phyloP scores from a whole-genome alignment of 352 stramenopile species.

The Phytophthora colocasiae region DNA sequence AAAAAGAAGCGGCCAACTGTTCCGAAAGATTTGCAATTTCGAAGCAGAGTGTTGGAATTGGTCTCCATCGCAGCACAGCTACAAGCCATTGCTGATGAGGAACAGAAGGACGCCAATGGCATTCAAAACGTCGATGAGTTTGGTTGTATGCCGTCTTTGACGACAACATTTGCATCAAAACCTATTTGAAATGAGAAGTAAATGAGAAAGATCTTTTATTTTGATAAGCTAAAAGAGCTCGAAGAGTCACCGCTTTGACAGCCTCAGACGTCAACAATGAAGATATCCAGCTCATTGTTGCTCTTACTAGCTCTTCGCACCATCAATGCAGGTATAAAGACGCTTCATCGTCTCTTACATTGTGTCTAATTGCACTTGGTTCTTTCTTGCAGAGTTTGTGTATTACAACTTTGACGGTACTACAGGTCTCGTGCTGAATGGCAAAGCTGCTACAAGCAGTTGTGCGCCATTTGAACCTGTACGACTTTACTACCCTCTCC shows the following conservation, averaged over 20 bases:
- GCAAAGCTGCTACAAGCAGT: constrained; percentile 77
- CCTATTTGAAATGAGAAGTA: too few species aligned
- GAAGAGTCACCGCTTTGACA: constrained; percentile 16
- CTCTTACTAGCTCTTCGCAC: neutral
- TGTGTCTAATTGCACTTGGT: neutral
- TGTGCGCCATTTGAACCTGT: constrained; percentile 62
- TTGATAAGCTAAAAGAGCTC: constrained; percentile 4
- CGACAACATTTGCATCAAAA: neutral
- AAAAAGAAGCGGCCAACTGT: constrained; percentile 21
- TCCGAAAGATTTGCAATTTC: constrained; percentile 15
- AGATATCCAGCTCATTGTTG: constrained; percentile 2
- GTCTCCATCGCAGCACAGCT: constrained; percentile 25
- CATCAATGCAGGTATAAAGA: constrained; percentile 11
- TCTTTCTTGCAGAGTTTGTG: constrained; percentile 66
- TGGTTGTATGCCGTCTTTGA: constrained; percentile 7
- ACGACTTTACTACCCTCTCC: constrained; percentile 8
- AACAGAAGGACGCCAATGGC: constrained; percentile 20
- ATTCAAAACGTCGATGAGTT: constrained; percentile 14
- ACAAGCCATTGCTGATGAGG: constrained; percentile 16
- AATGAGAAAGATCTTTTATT: neutral
- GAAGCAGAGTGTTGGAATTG: constrained; percentile 20
- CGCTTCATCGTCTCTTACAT: neutral
- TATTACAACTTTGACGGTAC: constrained; percentile 91
- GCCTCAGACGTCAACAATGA: neutral
- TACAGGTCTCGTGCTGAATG: constrained; percentile 79